Evolutionary conservation across 2,329 filamentous ascomycete genomes (phyloP), one percentile per base, ranked within the genome.

Genomic region (Phialophora verrucosa): DNA sequence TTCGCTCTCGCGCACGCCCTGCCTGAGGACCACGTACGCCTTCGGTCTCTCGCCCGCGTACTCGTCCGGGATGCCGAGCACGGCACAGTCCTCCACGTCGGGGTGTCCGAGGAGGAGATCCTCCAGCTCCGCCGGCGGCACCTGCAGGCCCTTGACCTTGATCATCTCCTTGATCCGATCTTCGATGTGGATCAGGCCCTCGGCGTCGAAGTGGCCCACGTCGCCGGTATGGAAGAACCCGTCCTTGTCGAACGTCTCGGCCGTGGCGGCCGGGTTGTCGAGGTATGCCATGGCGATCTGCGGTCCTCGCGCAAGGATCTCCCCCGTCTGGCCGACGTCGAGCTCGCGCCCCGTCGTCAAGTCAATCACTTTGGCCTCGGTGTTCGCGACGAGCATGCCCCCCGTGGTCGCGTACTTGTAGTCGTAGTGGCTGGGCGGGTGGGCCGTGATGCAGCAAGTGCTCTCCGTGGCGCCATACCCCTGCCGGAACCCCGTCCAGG

Each of bases 231-330:
- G 84, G 58, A 87, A 73, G 73, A 79, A 87, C 0, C 83, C 83
- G 0, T 84, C 81, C 0, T 81, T 71, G 2, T 90, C 90, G 69
- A 95, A 87, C 0, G 90, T 88, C 55, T 91, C 88, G 2, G 81
- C 82, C 2, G 91, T 92, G 2, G 89, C 87, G 67, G 89, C 85
- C 0, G 87, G 84, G 63, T 91, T 90, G 73, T 92, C 91, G 72
- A 90, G 83, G 75, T 94, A 96, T 1, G 91, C 92, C 72, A 86
- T 83, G 78, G 93, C 93, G 38, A 94, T 82, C 69, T 96, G 95
- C 0, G 92, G 91, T 0, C 92, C 92, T 64, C 88, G 88, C 63
- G 95, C 83, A 82, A 91, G 91, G 0, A 88, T 79, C 73, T 88
- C 85, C 4, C 85, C 85, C 0, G 83, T 79, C 72, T 88, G 79